These are phyloP conservation scores for Pythium volutum DNA, from an alignment of 352 stramenopile genomes.

Conservation along the genomic window DNA sequence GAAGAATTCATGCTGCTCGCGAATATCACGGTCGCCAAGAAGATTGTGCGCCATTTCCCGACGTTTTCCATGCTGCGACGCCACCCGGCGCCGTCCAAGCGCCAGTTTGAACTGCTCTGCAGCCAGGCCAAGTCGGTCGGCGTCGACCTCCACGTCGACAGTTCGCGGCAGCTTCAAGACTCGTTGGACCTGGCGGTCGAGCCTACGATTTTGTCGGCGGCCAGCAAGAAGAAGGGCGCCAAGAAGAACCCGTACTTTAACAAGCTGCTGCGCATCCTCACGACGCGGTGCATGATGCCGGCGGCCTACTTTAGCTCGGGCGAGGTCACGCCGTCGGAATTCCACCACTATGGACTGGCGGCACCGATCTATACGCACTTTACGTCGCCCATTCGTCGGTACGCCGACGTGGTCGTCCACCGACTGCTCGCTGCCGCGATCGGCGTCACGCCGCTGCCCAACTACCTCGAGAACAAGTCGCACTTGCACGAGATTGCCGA, in stretches of 20 bases:
- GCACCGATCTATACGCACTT: conserved; percentile 99
- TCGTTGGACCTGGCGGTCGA: conserved; percentile 78
- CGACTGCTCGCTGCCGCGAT: conserved; percentile 96
- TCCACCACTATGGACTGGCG: conserved; percentile 98
- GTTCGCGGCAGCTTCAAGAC: conserved; percentile 75
- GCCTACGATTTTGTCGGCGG: conserved; percentile 24
- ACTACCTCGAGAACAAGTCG: conserved; percentile 92
- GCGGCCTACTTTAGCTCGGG: conserved; percentile 98
- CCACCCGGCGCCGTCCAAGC: conserved; percentile 92
- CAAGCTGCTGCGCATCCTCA: conserved; percentile 96
- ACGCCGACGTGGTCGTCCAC: conserved; percentile 99
- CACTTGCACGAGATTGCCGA: conserved; percentile 95
- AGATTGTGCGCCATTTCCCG: conserved; percentile 92
- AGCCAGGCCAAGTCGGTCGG: conserved; percentile 78
- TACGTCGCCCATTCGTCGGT: conserved; percentile 97
- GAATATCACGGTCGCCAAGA: conserved; percentile 98
- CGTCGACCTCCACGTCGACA: conserved; percentile 78
- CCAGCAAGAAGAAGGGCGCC: conserved; percentile 19
- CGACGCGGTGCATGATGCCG: conserved; percentile 98
- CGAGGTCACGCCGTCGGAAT: conserved; percentile 94
- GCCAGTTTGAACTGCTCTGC: conserved; percentile 91
- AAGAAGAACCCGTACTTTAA: conserved; percentile 96
- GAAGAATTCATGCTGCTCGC: conserved; percentile 99
- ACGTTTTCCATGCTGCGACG: conserved; percentile 94
- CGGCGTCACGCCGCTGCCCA: conserved; percentile 92